Conservation (phyloP, 805 yeast genomes). For the Metschnikowia picachoensis region DNA sequence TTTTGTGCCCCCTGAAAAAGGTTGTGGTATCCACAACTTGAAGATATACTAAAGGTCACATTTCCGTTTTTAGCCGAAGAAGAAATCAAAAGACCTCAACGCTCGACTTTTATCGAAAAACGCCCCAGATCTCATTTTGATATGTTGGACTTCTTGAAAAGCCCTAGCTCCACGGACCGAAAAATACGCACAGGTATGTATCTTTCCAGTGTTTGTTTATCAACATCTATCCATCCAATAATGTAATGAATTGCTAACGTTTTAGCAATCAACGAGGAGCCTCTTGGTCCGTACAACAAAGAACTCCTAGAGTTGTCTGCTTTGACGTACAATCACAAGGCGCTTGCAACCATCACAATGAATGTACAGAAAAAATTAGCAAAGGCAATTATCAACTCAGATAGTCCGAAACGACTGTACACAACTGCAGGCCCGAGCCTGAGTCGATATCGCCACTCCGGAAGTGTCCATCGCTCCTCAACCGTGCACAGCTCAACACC, state of each 20-base stretch:
- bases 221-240: background rate
- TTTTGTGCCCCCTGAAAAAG: background rate
- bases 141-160: constrained; percentile 6
- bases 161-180: constrained; percentile 6
- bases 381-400: constrained; percentile 1
- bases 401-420: constrained; percentile 4
- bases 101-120: too few relatives aligned
- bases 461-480: constrained; percentile 1
- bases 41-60: too few relatives aligned
- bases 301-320: constrained; percentile 50
- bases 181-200: constrained; percentile 16
- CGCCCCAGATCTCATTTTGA: background rate
- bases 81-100: background rate
- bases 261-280: constrained; percentile 50
- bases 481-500: constrained; percentile 4
- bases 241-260: background rate
- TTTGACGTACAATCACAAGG: constrained; percentile 39
- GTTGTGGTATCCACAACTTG: too few relatives aligned
- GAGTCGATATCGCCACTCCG: background rate
- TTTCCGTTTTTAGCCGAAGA: too few relatives aligned
- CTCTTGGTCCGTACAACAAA: constrained; percentile 53
- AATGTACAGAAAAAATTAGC: constrained; percentile 41
- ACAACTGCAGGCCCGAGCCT: background rate
- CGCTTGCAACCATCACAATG: constrained; percentile 36
- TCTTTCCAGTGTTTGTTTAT: too few relatives aligned